phyloP scores from a whole-genome alignment of 78 protist species.

The Protostelium mycophagum region DNA sequence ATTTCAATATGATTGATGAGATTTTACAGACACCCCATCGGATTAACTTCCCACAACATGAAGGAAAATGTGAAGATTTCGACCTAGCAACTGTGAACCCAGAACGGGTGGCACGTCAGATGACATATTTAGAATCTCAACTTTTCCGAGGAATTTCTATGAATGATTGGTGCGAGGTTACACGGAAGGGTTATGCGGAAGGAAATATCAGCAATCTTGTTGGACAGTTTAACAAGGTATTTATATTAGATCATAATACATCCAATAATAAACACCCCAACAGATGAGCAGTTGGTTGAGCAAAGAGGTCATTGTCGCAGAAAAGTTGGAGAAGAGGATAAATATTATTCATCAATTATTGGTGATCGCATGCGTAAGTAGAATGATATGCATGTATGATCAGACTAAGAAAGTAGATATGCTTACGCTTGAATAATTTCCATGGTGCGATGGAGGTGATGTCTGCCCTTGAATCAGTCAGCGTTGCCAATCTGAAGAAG shows the following conservation, averaged over 20 bases:
- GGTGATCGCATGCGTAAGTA: background rate
- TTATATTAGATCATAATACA: too few species aligned
- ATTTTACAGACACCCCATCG: too few species aligned
- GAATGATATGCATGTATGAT: background rate
- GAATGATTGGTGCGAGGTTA: background rate
- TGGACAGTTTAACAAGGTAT: background rate
- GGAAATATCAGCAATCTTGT: background rate
- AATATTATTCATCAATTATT: background rate
- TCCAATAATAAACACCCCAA: background rate
- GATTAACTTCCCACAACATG: too few species aligned
- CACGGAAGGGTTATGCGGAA: background rate
- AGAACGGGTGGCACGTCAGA: background rate
- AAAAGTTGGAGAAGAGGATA: background rate
- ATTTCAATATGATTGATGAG: too few species aligned
- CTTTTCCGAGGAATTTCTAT: background rate
- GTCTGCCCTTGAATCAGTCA: background rate
- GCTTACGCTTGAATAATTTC: background rate
- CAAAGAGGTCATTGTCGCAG: background rate
- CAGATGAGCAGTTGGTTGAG: background rate
- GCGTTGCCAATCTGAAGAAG: background rate
- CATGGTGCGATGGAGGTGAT: background rate
- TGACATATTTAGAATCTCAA: background rate
- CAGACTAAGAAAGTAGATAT: too few species aligned
- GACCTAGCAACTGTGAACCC: background rate
- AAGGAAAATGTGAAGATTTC: background rate